Evolutionary conservation across 495 filamentous ascomycete species (phyloP).

Genomic region (Tricharina praecox): DNA sequence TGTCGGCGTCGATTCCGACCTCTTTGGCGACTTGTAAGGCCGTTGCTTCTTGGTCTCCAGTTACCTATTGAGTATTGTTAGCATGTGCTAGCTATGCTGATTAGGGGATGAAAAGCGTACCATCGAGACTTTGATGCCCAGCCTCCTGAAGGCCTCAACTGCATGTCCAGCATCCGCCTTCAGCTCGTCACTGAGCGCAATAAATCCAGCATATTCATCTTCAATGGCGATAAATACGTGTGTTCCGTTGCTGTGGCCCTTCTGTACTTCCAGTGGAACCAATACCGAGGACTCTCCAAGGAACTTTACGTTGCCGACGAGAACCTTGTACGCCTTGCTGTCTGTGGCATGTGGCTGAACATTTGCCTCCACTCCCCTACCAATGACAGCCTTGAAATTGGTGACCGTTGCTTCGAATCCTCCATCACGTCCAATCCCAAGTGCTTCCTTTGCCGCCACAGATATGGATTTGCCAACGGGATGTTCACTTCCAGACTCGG

Average conservation of each 20-base stretch:
- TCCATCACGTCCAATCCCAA: constrained; percentile 54
- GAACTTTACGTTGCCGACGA: constrained; percentile 68
- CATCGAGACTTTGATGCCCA: constrained; percentile 74
- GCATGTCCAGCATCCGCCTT: constrained; percentile 73
- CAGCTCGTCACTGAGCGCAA: constrained; percentile 74
- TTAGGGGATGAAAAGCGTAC: constrained; percentile 7
- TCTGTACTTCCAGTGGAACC: neutral
- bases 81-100: neutral
- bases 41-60: constrained; percentile 71
- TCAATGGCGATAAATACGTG: constrained; percentile 85
- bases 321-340: constrained; percentile 51
- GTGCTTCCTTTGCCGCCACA: constrained; percentile 49
- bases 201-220: constrained; percentile 55
- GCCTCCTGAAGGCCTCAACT: constrained; percentile 62
- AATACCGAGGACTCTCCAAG: constrained; percentile 31
- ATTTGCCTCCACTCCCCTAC: constrained; percentile 65
- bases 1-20: constrained; percentile 58
- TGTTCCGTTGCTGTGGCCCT: constrained; percentile 43
- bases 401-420: constrained; percentile 65
- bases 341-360: constrained; percentile 52
- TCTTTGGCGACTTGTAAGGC: constrained; percentile 64
- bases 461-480: constrained; percentile 80
- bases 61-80: constrained; percentile 36
- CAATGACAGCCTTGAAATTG: constrained; percentile 69
- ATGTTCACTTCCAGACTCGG: constrained; percentile 89